These are phyloP conservation scores for Erodium trifolium DNA, from an alignment of 441 rosid genomes.

Conservation along the genomic window DNA sequence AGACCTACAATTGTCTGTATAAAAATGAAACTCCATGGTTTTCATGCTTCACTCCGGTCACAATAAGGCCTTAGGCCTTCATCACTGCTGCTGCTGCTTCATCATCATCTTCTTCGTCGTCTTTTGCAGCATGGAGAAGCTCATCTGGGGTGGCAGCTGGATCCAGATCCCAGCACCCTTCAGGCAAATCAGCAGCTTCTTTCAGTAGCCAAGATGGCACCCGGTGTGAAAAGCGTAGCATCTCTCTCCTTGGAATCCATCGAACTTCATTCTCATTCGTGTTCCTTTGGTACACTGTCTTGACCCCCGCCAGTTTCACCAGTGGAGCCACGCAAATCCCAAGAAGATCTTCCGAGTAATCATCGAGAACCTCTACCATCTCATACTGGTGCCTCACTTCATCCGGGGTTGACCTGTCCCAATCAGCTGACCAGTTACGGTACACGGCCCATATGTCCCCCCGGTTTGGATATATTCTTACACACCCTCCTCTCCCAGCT, in stretches of 20 bases:
- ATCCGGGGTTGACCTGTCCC: conserved; percentile 74
- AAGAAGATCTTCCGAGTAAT: conserved; percentile 69
- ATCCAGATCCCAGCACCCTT: conserved; percentile 88
- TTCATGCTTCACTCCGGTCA: neutral
- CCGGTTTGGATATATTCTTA: conserved; percentile 72
- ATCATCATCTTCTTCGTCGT: conserved; percentile 33
- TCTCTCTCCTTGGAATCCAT: conserved; percentile 86
- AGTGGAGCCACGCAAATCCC: conserved; percentile 76
- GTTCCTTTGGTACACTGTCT: conserved; percentile 76
- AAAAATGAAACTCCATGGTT: conserved; percentile 33
- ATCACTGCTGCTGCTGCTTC: neutral
- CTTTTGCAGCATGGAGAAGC: conserved; percentile 50
- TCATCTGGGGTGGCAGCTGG: conserved; percentile 98
- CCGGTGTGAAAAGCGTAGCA: conserved; percentile 82
- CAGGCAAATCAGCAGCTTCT: conserved; percentile 48
- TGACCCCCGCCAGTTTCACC: conserved; percentile 62
- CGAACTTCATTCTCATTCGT: conserved; percentile 41
- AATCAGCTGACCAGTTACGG: conserved; percentile 75
- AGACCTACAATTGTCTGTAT: conserved; percentile 41
- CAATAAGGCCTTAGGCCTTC: neutral
- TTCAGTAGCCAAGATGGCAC: conserved; percentile 83
- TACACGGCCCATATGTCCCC: conserved; percentile 96
- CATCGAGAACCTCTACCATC: conserved; percentile 93
- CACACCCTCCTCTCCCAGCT: conserved; percentile 96
- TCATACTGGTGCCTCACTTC: conserved; percentile 81